Conservation (phyloP, 108 stramenopile genomes). For the Stephanodiscus triporus region DNA sequence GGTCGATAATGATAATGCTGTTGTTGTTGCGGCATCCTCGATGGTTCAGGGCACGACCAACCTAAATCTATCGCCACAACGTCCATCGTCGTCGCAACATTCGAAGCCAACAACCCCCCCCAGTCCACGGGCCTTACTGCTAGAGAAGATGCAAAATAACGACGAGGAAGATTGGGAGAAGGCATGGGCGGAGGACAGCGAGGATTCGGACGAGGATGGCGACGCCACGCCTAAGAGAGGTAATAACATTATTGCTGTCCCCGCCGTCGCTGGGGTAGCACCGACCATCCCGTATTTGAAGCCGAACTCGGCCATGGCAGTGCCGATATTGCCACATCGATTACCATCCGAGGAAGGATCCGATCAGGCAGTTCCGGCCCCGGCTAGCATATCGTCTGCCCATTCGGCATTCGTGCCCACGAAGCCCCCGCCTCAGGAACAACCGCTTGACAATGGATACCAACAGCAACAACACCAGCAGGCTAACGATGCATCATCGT, state of each 20-base stretch:
- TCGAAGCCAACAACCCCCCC: conserved; percentile 12
- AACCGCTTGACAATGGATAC: background rate
- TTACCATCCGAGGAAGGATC: conserved; percentile 7
- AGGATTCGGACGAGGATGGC: conserved; percentile 42
- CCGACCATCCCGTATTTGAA: conserved; percentile 10
- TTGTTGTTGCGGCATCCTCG: conserved; percentile 1
- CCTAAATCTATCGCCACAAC: conserved; percentile 5
- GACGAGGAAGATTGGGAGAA: conserved; percentile 58
- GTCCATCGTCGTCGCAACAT: conserved; percentile 6
- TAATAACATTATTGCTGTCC: conserved; percentile 8
- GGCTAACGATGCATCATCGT: background rate
- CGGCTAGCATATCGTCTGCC: background rate
- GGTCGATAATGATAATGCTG: background rate
- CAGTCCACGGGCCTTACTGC: conserved; percentile 22
- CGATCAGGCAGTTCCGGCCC: background rate
- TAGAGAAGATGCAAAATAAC: conserved; percentile 34
- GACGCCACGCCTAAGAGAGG: conserved; percentile 6
- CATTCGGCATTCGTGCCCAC: conserved; percentile 6
- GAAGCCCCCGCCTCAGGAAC: background rate
- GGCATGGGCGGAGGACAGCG: conserved; percentile 52
- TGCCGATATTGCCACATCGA: background rate
- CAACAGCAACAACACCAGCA: conserved; percentile 10
- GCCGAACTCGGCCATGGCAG: background rate
- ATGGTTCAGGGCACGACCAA: conserved; percentile 23
- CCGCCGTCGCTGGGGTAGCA: background rate